Evolutionary conservation across 768 basidiomycete species (phyloP).

Genomic region (Boletellus sp.): DNA sequence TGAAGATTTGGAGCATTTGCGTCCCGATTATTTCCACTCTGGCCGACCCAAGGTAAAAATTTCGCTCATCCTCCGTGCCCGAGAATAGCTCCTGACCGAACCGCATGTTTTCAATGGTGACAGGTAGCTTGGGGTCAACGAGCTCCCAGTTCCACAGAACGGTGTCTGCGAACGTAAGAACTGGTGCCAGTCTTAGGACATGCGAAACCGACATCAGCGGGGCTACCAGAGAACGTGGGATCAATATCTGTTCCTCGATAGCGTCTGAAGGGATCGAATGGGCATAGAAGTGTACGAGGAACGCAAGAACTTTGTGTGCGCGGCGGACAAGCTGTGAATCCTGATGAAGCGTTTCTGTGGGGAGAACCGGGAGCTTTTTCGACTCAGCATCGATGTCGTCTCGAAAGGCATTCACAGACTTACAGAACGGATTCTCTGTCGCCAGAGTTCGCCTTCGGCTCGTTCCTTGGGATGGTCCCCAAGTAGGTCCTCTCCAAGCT

Average conservation of each 20-base stretch:
- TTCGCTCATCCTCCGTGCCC: slow-evolving; percentile 76
- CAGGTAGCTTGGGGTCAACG: slow-evolving; percentile 51
- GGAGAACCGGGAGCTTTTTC: slow-evolving; percentile 67
- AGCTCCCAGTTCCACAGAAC: slow-evolving; percentile 91
- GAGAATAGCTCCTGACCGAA: slow-evolving; percentile 70
- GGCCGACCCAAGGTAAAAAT: slow-evolving; percentile 85
- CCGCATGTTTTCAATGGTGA: slow-evolving; percentile 70
- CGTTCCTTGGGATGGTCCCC: slow-evolving; percentile 47
- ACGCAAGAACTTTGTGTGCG: slow-evolving; percentile 86
- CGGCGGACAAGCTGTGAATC: slow-evolving; percentile 69
- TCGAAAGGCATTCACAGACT: slow-evolving; percentile 29
- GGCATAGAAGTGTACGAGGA: slow-evolving; percentile 85
- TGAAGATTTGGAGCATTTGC: slow-evolving; percentile 81
- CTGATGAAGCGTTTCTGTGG: slow-evolving; percentile 46
- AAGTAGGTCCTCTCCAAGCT: slow-evolving; percentile 54
- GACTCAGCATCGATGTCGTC: slow-evolving; percentile 11
- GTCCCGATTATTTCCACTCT: slow-evolving; percentile 83
- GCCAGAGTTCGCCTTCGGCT: slow-evolving; percentile 63
- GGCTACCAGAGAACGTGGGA: slow-evolving; percentile 74
- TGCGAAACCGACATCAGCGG: slow-evolving; percentile 77
- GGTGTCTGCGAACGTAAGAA: slow-evolving; percentile 93
- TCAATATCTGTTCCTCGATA: slow-evolving; percentile 40
- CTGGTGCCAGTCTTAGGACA: slow-evolving; percentile 80
- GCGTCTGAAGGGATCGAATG: slow-evolving; percentile 63
- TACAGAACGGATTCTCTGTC: slow-evolving; percentile 58